These are phyloP conservation scores for Thermochaetoides dissita DNA, from an alignment of 2,329 filamentous ascomycete genomes.

Conservation along the genomic window DNA sequence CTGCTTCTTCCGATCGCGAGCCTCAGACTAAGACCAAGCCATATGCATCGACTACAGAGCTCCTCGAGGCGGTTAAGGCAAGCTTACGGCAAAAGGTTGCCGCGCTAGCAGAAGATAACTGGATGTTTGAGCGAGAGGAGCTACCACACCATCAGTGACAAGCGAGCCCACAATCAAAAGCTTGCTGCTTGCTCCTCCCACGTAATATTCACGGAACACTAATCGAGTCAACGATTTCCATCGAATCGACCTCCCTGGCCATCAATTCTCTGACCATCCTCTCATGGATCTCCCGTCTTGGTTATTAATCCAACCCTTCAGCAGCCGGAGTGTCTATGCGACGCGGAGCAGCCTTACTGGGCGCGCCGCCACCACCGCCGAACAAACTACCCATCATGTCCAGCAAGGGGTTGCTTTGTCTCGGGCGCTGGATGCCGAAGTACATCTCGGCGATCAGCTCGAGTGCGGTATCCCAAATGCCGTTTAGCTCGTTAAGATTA, in stretches of 20 bases:
- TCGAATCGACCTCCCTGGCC: background rate
- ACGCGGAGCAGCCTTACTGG: conserved; percentile 32
- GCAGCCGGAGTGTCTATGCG: conserved; percentile 36
- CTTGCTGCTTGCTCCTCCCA: too few relatives aligned
- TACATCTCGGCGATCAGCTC: conserved; percentile 92
- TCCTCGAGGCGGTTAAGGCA: conserved; percentile 53
- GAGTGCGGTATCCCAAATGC: conserved; percentile 67
- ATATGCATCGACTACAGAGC: conserved; percentile 31
- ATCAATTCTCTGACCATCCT: background rate
- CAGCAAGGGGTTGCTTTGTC: conserved; percentile 81
- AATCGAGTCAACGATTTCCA: background rate
- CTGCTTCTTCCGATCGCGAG: background rate
- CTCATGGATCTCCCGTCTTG: too few relatives aligned
- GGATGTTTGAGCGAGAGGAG: conserved; percentile 74
- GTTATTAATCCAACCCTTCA: conserved; percentile 44
- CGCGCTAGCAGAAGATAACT: conserved; percentile 66
- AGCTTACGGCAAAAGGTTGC: conserved; percentile 61
- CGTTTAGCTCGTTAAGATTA: conserved; percentile 58
- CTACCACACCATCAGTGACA: conserved; percentile 26
- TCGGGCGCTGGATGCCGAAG: conserved; percentile 78
- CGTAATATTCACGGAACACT: too few relatives aligned
- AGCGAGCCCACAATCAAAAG: too few relatives aligned
- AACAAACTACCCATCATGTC: conserved; percentile 98
- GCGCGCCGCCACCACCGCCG: conserved; percentile 46
- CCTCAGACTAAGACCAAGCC: conserved; percentile 6